Percentiles rank a stretch among this genome's conserved stretches.
phyloP scores from a whole-genome alignment of 768 basidiomycete genomes.

The Serendipita sp. region DNA sequence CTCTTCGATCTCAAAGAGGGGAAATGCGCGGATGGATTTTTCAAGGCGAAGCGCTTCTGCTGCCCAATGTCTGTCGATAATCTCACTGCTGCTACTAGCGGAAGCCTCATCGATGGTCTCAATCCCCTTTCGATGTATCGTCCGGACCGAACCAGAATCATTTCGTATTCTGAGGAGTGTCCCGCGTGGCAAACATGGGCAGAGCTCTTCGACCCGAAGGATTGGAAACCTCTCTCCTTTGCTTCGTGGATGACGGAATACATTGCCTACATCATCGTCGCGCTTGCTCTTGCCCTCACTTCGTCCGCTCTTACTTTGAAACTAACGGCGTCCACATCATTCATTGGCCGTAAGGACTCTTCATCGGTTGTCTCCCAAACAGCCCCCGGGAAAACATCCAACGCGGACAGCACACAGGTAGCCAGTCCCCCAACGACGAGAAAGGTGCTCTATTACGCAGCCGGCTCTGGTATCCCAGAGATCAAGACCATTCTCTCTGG shows the following conservation, averaged over 20 bases:
- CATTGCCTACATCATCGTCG: constrained; percentile 50
- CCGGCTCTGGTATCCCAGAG: constrained; percentile 92
- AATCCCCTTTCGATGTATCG: background rate
- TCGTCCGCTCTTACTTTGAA: constrained; percentile 73
- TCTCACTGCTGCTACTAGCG: background rate
- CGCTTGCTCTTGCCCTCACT: constrained; percentile 56
- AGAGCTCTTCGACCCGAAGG: constrained; percentile 27
- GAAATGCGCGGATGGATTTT: constrained; percentile 55
- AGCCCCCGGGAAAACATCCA: background rate
- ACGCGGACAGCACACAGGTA: background rate
- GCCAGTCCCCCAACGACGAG: constrained; percentile 21
- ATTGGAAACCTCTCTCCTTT: constrained; percentile 16
- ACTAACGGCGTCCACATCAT: constrained; percentile 77
- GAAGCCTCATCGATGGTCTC: constrained; percentile 9
- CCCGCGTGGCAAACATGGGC: constrained; percentile 64
- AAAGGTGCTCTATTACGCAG: constrained; percentile 75
- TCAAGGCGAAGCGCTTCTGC: constrained; percentile 66
- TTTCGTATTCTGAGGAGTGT: constrained; percentile 29
- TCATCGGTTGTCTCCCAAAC: constrained; percentile 25
- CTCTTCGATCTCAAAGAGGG: constrained; percentile 90
- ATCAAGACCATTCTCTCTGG: constrained; percentile 90
- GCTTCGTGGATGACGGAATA: constrained; percentile 43
- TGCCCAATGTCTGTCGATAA: constrained; percentile 28
- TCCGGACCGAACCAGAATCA: background rate
- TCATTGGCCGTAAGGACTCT: constrained; percentile 78